phyloP scores from a whole-genome alignment of 495 filamentous ascomycete genomes.

The Aspergillus bridgeri region DNA sequence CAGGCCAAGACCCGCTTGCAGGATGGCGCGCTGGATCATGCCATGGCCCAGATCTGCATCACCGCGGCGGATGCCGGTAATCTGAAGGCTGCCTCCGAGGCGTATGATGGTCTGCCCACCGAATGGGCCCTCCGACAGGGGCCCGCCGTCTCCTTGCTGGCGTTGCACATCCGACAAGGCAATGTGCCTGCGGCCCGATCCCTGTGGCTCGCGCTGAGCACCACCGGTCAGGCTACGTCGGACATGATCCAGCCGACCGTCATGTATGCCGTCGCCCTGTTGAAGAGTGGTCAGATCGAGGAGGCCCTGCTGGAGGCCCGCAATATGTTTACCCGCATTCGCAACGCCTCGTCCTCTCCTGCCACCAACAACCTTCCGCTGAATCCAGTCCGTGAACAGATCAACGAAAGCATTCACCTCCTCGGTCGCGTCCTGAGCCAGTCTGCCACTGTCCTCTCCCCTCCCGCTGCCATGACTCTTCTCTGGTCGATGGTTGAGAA shows the following conservation, averaged over 20 bases:
- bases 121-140: constrained; percentile 49
- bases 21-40: constrained; percentile 45
- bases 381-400: constrained; percentile 59
- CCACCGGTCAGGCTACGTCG: constrained; percentile 53
- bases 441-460: constrained; percentile 44
- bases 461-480: constrained; percentile 55
- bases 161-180: constrained; percentile 75
- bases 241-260: constrained; percentile 79
- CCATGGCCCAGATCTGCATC: constrained; percentile 57
- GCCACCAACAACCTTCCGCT: constrained; percentile 18
- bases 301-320: constrained; percentile 74
- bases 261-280: constrained; percentile 80
- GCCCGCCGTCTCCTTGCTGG: constrained; percentile 79
- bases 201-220: constrained; percentile 71
- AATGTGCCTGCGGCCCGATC: constrained; percentile 70
- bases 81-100: constrained; percentile 62
- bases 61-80: constrained; percentile 78
- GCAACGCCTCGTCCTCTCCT: constrained; percentile 40
- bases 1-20: constrained; percentile 55
- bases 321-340: constrained; percentile 77
- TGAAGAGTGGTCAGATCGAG: constrained; percentile 73
- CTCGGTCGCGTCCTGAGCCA: constrained; percentile 56
- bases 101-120: constrained; percentile 55
- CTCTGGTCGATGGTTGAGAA: constrained; percentile 75
- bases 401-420: constrained; percentile 83